Percentiles rank a stretch among this genome's conserved stretches.
These are phyloP conservation scores for Ogataea paraovalis DNA, from an alignment of 805 yeast species.

Conservation along the genomic window DNA sequence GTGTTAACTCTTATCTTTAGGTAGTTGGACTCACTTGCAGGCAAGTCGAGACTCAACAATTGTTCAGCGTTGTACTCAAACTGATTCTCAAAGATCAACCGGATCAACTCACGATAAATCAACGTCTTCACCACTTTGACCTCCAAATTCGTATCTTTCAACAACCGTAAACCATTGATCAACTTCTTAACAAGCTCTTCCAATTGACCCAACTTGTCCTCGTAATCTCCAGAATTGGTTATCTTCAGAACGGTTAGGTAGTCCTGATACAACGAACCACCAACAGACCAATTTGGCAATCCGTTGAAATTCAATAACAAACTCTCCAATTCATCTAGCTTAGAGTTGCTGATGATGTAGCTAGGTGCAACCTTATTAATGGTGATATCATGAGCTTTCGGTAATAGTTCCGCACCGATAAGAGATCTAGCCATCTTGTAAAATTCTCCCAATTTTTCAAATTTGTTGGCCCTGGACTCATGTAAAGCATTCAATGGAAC, in stretches of 20 bases:
- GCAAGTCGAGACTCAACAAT: constrained; percentile 37
- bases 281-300: constrained; percentile 47
- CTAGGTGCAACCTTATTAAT: constrained; percentile 65
- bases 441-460: constrained; percentile 45
- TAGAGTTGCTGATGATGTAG: constrained; percentile 50
- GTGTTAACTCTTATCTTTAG: constrained; percentile 25
- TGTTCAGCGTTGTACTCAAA: constrained; percentile 30
- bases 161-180: constrained; percentile 41
- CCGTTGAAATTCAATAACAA: constrained; percentile 43
- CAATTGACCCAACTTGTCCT: constrained; percentile 8
- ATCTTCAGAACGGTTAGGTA: constrained; percentile 36
- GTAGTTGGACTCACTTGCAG: constrained; percentile 41
- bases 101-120: constrained; percentile 48
- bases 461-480: constrained; percentile 58
- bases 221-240: constrained; percentile 9
- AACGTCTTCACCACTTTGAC: constrained; percentile 48
- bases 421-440: constrained; percentile 59
- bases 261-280: constrained; percentile 54
- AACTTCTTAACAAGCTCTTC: constrained; percentile 34
- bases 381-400: constrained; percentile 60
- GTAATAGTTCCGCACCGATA: constrained; percentile 54
- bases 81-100: constrained; percentile 32
- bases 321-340: constrained; percentile 26
- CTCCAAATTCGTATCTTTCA: constrained; percentile 33
- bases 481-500: constrained; percentile 47